Percentiles rank a stretch among this genome's conserved stretches.
phyloP scores from a whole-genome alignment of 2,329 filamentous ascomycete species.

The Sarocladiaceae sp. region DNA sequence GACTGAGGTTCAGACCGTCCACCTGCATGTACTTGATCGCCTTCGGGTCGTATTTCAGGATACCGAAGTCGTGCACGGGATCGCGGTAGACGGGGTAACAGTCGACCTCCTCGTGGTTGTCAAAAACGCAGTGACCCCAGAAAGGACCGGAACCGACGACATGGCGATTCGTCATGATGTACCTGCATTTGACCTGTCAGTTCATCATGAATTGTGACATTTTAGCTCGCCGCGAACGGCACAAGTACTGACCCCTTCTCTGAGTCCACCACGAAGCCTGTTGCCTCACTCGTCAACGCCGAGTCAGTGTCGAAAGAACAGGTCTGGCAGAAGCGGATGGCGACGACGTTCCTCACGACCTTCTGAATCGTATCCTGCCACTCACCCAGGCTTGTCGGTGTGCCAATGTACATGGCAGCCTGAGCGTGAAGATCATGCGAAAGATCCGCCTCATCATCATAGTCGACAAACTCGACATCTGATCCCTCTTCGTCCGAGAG shows the following conservation, averaged over 20 bases:
- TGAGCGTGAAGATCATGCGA: constrained; percentile 32
- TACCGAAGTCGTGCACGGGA: constrained; percentile 96
- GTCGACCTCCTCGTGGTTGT: constrained; percentile 96
- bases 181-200: constrained; percentile 35
- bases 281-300: constrained; percentile 89
- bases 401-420: constrained; percentile 28
- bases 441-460: constrained; percentile 35
- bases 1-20: constrained; percentile 69
- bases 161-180: constrained; percentile 84
- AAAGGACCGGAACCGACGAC: constrained; percentile 94
- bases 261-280: constrained; percentile 94
- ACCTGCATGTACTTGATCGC: constrained; percentile 97
- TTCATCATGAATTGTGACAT: background rate
- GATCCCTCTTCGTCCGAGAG: constrained; percentile 44
- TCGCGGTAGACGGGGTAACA: constrained; percentile 96
- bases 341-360: constrained; percentile 91
- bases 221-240: background rate
- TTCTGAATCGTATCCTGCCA: constrained; percentile 95
- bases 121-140: constrained; percentile 97
- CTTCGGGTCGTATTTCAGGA: constrained; percentile 91
- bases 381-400: constrained; percentile 46
- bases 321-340: constrained; percentile 98
- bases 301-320: constrained; percentile 97
- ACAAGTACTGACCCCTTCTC: constrained; percentile 61
- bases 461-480: constrained; percentile 29